phyloP scores from a whole-genome alignment of 106 monocot genomes.

The Apostasia ramifera region DNA sequence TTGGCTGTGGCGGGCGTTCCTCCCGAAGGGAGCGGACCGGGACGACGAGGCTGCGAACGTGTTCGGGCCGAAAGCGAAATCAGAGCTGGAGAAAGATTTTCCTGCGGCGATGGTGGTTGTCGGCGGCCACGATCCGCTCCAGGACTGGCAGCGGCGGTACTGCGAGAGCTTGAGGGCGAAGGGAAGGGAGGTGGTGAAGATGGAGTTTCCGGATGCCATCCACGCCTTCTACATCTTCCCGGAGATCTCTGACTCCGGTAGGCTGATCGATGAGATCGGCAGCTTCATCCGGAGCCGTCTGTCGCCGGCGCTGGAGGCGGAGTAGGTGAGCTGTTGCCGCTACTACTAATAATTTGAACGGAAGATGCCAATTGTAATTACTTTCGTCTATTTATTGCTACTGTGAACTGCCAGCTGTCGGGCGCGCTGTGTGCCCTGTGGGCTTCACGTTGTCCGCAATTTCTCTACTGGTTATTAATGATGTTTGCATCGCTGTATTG shows the following conservation, averaged over 20 bases:
- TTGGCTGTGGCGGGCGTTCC: constrained; percentile 28
- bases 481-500: too few species aligned
- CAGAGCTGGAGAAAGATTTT: constrained; percentile 8
- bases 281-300: constrained; percentile 17
- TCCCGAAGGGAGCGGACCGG: constrained; percentile 29
- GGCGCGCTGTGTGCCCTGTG: too few species aligned
- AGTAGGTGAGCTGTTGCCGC: too few species aligned
- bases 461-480: too few species aligned
- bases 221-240: constrained; percentile 50
- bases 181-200: constrained; percentile 23
- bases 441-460: too few species aligned
- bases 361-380: too few species aligned
- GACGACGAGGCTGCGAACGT: constrained; percentile 32
- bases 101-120: constrained; percentile 33
- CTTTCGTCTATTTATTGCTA: too few species aligned
- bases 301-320: background rate
- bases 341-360: too few species aligned
- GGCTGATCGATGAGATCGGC: constrained; percentile 24
- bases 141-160: constrained; percentile 46
- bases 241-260: constrained; percentile 11
- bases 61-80: constrained; percentile 4
- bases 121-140: constrained; percentile 40
- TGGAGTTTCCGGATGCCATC: constrained; percentile 34
- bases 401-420: too few species aligned
- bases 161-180: constrained; percentile 17